Evolutionary conservation across 352 stramenopile genomes (phyloP).

Genomic region (Phytophthora boehmeriae): DNA sequence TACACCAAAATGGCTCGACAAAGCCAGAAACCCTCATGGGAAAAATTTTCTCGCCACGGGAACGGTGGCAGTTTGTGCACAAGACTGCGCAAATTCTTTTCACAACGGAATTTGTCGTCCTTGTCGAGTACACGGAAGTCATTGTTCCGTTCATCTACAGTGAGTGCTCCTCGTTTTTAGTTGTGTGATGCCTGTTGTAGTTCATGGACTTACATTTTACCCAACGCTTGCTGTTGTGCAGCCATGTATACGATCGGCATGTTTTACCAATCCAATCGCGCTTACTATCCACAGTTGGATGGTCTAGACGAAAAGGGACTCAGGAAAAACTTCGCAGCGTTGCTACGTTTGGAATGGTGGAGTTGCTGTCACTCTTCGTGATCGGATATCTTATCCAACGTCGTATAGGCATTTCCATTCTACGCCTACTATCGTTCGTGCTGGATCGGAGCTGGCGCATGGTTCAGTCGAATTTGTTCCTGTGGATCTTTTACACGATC

Average conservation of each 20-base stretch:
- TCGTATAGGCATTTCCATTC: slow-evolving; percentile 2
- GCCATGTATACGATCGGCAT: slow-evolving; percentile 21
- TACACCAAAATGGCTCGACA: slow-evolving; percentile 1
- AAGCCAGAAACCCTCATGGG: background rate
- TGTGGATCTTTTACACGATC: slow-evolving; percentile 22
- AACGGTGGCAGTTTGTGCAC: slow-evolving; percentile 8
- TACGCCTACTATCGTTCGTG: slow-evolving; percentile 28
- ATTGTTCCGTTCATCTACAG: slow-evolving; percentile 31
- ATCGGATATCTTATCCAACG: slow-evolving; percentile 10
- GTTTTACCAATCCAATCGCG: slow-evolving; percentile 5
- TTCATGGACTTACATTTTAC: slow-evolving; percentile 16
- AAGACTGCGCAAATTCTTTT: slow-evolving; percentile 24
- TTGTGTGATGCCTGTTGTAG: too few relatives aligned
- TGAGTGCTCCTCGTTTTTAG: slow-evolving; percentile 10
- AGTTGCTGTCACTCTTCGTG: slow-evolving; percentile 9
- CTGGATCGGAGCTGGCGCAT: slow-evolving; percentile 9
- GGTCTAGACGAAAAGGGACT: background rate
- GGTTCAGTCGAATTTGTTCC: slow-evolving; percentile 19
- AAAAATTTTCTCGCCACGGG: slow-evolving; percentile 2
- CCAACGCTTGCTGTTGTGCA: slow-evolving; percentile 16
- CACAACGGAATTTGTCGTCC: slow-evolving; percentile 33
- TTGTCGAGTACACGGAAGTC: slow-evolving; percentile 38
- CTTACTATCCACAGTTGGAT: slow-evolving; percentile 10
- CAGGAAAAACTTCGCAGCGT: slow-evolving; percentile 21
- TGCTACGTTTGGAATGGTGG: slow-evolving; percentile 14